Conservation (phyloP, 176 grass and related monocot genomes). For the Bothriochloa decipiens region DNA sequence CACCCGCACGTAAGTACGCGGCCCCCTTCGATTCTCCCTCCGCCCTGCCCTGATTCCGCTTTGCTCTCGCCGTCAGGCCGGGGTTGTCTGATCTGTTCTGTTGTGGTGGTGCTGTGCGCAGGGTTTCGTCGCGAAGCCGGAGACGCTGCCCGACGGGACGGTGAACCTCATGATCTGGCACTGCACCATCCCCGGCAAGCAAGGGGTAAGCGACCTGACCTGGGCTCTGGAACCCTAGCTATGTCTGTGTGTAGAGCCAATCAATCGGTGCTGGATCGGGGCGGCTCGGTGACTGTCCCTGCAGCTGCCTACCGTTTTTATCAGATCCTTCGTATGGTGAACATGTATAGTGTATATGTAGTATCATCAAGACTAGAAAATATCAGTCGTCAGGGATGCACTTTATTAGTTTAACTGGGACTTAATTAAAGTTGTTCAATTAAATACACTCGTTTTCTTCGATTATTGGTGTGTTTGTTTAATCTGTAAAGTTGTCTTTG, state of each 20-base stretch:
- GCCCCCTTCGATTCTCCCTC: not conserved
- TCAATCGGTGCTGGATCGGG: not conserved
- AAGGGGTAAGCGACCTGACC: conserved; percentile 58
- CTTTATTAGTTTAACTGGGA: not conserved
- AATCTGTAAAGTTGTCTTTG: not conserved
- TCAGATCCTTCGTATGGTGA: not conserved
- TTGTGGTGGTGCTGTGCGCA: not conserved
- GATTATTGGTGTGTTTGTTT: not conserved
- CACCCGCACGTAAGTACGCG: conserved; percentile 86
- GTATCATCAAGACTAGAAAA: not conserved
- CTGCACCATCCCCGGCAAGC: conserved; percentile 93
- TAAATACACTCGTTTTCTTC: not conserved
- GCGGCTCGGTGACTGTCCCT: not conserved
- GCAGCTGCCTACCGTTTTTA: not conserved
- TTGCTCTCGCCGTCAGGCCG: not conserved
- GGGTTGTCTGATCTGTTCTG: conserved; percentile 33
- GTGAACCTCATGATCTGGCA: conserved; percentile 90
- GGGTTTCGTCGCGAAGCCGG: conserved; percentile 96
- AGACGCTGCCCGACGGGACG: conserved; percentile 73
- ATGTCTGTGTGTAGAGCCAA: not conserved
- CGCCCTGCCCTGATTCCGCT: not conserved
- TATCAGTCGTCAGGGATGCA: not conserved
- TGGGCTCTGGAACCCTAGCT: not conserved
- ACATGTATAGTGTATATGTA: not conserved
- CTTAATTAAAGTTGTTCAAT: not conserved